Evolutionary conservation across 805 yeast genomes (phyloP).

Genomic region (Pichia occidentalis): DNA sequence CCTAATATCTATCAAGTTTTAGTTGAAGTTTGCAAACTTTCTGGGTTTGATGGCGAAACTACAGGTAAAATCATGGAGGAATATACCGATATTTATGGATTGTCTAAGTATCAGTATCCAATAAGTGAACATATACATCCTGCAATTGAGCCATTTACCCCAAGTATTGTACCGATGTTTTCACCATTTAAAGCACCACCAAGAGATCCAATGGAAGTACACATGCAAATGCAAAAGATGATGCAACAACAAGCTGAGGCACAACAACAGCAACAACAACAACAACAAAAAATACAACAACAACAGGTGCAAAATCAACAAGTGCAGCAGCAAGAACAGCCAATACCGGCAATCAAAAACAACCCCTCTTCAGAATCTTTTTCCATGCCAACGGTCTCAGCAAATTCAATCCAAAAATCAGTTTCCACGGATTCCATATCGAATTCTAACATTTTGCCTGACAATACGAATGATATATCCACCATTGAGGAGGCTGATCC

Average conservation of each 20-base stretch:
- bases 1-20: conserved; percentile 84
- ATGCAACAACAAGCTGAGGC: conserved; percentile 30
- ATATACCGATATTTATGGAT: conserved; percentile 35
- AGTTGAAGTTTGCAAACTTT: conserved; percentile 53
- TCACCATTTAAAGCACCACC: conserved; percentile 30
- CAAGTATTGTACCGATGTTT: conserved; percentile 26
- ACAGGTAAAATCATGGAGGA: conserved; percentile 4
- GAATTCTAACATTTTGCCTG: no score
- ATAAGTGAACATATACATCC: conserved; percentile 23
- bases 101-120: conserved; percentile 27
- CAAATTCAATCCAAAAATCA: no score
- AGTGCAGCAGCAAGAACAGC: neutral
- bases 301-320: conserved; percentile 2
- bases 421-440: no score
- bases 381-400: no score
- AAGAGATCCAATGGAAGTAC: conserved; percentile 40
- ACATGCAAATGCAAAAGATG: conserved; percentile 27
- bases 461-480: neutral
- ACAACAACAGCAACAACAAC: conserved; percentile 10
- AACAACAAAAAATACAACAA: neutral
- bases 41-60: conserved; percentile 30
- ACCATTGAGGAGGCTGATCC: conserved; percentile 10
- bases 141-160: conserved; percentile 25
- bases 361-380: neutral
- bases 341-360: neutral